Conservation (phyloP, 495 filamentous ascomycete genomes). For the Daldinia bambusicola region DNA sequence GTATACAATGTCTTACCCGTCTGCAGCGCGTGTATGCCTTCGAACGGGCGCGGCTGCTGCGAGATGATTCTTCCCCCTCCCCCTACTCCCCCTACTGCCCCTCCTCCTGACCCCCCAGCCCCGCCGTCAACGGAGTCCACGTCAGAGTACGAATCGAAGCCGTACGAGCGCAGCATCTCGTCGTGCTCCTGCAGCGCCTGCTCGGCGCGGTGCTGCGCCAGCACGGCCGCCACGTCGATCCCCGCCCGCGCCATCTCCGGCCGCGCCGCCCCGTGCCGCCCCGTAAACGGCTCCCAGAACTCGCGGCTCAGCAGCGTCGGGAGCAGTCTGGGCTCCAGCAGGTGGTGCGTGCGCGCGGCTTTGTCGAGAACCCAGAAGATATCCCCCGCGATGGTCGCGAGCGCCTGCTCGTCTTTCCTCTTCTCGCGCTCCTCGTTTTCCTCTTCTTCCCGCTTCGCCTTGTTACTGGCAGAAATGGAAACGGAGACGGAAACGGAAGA, state of each 20-base stretch:
- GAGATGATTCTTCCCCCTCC: background rate
- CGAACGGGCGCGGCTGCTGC: slow-evolving; percentile 20
- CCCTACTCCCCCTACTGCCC: background rate
- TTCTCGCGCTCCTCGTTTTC: background rate
- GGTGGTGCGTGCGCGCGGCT: slow-evolving; percentile 14
- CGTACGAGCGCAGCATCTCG: slow-evolving; percentile 37
- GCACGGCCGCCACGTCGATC: slow-evolving; percentile 40
- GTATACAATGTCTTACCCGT: no score
- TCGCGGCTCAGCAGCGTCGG: slow-evolving; percentile 39
- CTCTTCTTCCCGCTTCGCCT: background rate
- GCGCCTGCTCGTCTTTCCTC: slow-evolving; percentile 11
- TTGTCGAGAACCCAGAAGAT: slow-evolving; percentile 40
- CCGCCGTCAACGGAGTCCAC: background rate
- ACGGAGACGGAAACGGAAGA: no score
- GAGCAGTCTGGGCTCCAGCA: slow-evolving; percentile 13
- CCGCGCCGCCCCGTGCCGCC: slow-evolving; percentile 14
- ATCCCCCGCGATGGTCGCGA: slow-evolving; percentile 30
- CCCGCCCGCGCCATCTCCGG: slow-evolving; percentile 40
- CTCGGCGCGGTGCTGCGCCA: slow-evolving; percentile 21
- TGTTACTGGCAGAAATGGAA: no score
- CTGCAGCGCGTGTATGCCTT: slow-evolving; percentile 23
- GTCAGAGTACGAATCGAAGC: background rate
- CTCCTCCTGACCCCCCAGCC: no score
- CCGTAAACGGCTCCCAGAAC: slow-evolving; percentile 46
- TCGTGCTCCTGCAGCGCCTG: slow-evolving; percentile 31